A percentile compares a stretch with the other conserved stretches of the same genome.
Evolutionary conservation across 305 asterid genomes (phyloP).

Genomic region (Vinca major): DNA sequence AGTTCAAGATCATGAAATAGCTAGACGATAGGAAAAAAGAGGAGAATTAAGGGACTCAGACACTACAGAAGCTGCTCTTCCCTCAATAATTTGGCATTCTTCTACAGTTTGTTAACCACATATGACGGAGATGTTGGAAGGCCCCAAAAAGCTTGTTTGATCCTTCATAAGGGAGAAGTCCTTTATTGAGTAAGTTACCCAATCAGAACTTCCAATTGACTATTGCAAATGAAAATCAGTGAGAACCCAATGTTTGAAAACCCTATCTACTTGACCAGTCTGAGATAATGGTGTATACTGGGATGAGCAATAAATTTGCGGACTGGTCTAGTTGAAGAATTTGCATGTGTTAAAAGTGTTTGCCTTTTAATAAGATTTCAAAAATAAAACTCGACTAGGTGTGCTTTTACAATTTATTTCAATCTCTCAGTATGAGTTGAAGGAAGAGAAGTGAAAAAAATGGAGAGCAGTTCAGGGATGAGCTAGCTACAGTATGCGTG

Average conservation of each 20-base stretch:
- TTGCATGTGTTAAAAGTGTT: background rate
- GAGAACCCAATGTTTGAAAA: background rate
- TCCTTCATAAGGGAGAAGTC: background rate
- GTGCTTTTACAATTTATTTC: constrained; percentile 4
- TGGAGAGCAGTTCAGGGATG: background rate
- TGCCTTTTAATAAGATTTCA: background rate
- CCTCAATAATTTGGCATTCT: background rate
- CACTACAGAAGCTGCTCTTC: background rate
- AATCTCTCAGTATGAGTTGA: background rate
- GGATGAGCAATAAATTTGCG: background rate
- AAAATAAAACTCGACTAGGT: background rate
- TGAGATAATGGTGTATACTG: background rate
- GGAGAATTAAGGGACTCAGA: background rate
- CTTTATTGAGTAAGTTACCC: background rate
- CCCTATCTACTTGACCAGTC: background rate
- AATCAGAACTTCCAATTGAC: background rate
- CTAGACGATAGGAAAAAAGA: background rate
- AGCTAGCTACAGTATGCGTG: background rate
- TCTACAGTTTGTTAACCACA: background rate
- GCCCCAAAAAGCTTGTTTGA: background rate
- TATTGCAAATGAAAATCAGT: background rate
- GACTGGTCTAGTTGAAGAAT: background rate
- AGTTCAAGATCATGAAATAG: background rate
- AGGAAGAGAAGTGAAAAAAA: background rate
- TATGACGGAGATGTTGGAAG: background rate